Base-by-base conservation (phyloP, 345 rosid species). In the Salix caprea region DNA sequence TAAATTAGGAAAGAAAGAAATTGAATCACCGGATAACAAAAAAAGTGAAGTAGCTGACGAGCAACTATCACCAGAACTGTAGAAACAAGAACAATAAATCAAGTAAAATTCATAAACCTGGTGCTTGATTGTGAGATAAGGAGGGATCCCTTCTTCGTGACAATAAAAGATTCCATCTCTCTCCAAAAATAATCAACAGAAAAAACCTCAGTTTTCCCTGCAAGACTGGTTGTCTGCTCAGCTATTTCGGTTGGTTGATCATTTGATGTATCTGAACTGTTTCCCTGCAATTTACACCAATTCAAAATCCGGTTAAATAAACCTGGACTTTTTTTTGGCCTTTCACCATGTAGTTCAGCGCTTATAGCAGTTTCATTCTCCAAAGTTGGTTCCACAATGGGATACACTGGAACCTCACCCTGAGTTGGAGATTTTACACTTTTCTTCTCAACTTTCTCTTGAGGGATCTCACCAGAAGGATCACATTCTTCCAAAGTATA, bases 91-190 rank as follows among this genome's bases (percentile, higher is more conserved):
- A 21, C 61, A 54, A 1, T 66, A 32, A 73, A 64, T 48, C 16
- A 65, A 80, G 72, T 16, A 4, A 46, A 76, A 62, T 66, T 74
- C 67, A 65, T 58, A 34, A 62, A 95, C 99, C 99, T 93, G 84
- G 90, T 91, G 74, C 42, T 86, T 28, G 97, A 88, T 80, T 78
- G 84, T 66, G 87, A 23, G 73, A 91, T 85, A 81, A 80, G 21
- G 48, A 52, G 77, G 10, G 83, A 88, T 73, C 93, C 99, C 79
- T 75, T 82, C 46, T 81, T 77, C 32, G 93, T 84, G 77, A 80
- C 60, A 64, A 91, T 72, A 82, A 89, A 93, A 73, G 86, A 83
- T 73, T 90, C 88, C 83, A 91, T 54, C 23, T 87, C 89, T 14
- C 74, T 77, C 98, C 97, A 89, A 74, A 90, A 86, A 10, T 83